Base-by-base conservation (phyloP, 495 filamentous ascomycete species). In the Immersiella caudata region DNA sequence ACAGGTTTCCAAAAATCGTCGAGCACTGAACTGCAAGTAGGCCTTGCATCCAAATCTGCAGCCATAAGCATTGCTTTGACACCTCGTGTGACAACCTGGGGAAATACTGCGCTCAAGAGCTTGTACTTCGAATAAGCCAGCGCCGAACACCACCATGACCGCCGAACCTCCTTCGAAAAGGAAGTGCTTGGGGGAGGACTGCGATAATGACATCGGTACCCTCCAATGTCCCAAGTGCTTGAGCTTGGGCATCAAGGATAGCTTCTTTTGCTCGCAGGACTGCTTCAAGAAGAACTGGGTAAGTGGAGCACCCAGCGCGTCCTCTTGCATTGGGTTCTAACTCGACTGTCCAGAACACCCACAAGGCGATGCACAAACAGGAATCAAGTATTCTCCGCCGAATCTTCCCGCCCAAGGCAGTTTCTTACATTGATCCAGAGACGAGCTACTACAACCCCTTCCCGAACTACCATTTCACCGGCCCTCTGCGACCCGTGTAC, bases 271-370 rank as follows among this genome's bases (percentile, higher is more conserved):
- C 82, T 93, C 93, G 12, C 96, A 99, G 76, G 96, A 98, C 73
- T 99, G 95, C 85, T 99, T 99, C 82, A 98, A 97, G 84, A 88
- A 87, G 75, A 98, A 92, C 81, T 99, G 95, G 95, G 95, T 98
- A 87, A 2, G 40, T 46, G 75, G 90, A 73, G 27, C 22, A 16
- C 29, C n/a, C 12, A 12, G 40, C 35, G 29, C 18, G 36, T 24
- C 60, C 58, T 18, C 9, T 54, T 18, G 27, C 20, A 12, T 26
- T 7, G 14, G 25, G 8, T 16, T 11, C 63, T 55, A 35, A 29
- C 12, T 25, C 46, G 64, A 16, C 64, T 64, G 75, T 11, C 27
- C 66, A 97, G 93, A 80, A 79, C 76, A 85, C 89, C n/a, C 95
- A 99, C 81, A 99, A 98, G 81, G 73, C 79, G 60, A 72, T 91